Conservation (phyloP, 495 filamentous ascomycete genomes). For the Recurvomyces mirabilis region DNA sequence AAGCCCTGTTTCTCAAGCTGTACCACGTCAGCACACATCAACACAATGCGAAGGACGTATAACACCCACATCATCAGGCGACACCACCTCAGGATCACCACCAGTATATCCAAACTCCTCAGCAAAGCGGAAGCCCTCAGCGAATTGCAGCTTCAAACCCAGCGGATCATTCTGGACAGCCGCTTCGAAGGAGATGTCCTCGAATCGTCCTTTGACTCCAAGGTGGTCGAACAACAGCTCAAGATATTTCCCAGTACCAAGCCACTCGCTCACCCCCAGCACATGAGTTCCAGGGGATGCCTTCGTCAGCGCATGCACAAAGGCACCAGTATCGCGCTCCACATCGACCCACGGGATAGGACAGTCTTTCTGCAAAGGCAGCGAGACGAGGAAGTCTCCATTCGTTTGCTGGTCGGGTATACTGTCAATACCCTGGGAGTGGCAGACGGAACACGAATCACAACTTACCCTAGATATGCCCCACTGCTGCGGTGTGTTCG, state of each 20-base stretch:
- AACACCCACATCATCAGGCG: neutral
- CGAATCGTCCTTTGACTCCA: neutral
- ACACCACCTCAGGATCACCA: neutral
- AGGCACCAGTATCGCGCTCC: neutral
- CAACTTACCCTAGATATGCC: neutral
- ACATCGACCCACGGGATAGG: constrained; percentile 1
- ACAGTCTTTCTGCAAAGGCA: no score
- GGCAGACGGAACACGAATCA: neutral
- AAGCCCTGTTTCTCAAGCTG: neutral
- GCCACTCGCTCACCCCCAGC: neutral
- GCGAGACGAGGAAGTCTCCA: no score
- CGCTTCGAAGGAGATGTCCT: no score
- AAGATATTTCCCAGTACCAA: neutral
- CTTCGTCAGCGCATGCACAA: neutral
- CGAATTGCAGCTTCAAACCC: no score
- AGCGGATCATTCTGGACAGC: no score
- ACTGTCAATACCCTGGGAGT: neutral
- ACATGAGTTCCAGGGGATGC: neutral
- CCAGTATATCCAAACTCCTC: neutral
- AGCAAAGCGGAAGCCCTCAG: no score
- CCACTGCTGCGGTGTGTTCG: neutral
- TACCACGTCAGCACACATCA: no score
- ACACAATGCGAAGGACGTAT: neutral
- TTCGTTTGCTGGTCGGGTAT: neutral
- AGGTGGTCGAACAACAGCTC: neutral